phyloP scores from a whole-genome alignment of 2,329 filamentous ascomycete species.

The Fusarium subtropicale region DNA sequence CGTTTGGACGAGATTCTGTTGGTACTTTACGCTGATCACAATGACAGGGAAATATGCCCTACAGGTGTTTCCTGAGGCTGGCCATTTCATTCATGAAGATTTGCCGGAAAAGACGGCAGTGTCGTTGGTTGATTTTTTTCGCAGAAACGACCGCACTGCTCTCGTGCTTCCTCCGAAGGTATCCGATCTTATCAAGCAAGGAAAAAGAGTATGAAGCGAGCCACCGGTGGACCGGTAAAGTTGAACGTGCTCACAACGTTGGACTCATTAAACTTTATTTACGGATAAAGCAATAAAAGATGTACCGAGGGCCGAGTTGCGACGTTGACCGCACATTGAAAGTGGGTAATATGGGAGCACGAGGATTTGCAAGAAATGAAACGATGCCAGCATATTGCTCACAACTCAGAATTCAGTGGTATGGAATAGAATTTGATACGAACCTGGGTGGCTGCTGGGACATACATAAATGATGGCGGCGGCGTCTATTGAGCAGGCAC shows the following conservation, averaged over 20 bases:
- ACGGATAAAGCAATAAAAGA: not conserved
- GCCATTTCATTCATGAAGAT: constrained; percentile 97
- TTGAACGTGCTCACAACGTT: constrained; percentile 6
- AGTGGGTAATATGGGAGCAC: constrained; percentile 6
- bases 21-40: constrained; percentile 24
- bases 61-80: constrained; percentile 92
- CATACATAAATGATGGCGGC: constrained; percentile 5
- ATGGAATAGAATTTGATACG: not conserved
- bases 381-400: not conserved
- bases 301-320: constrained; percentile 8
- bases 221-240: not conserved
- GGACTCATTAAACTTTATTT: constrained; percentile 19
- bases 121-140: constrained; percentile 89
- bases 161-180: constrained; percentile 94
- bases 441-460: constrained; percentile 11
- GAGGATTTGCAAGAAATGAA: constrained; percentile 11
- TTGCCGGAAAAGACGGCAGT: constrained; percentile 89
- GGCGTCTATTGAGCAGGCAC: constrained; percentile 33
- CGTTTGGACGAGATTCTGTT: constrained; percentile 24
- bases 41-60: constrained; percentile 86
- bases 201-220: constrained; percentile 65
- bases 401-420: not conserved
- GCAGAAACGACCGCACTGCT: constrained; percentile 85
- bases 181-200: constrained; percentile 74
- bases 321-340: constrained; percentile 1